These are phyloP conservation scores for Echium plantagineum DNA, from an alignment of 257 asterid genomes.

Conservation along the genomic window DNA sequence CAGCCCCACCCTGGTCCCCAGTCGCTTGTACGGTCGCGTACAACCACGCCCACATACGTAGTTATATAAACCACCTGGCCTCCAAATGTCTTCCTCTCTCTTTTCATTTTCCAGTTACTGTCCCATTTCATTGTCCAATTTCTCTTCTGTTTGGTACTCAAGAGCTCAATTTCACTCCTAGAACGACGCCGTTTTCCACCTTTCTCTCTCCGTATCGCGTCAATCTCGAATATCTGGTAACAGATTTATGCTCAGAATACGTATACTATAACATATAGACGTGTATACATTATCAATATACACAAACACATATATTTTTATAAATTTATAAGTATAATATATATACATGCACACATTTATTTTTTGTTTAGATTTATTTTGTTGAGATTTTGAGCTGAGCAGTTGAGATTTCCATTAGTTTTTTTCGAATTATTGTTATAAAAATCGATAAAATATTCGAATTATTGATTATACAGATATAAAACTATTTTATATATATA, in stretches of 20 bases:
- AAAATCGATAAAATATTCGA: no score
- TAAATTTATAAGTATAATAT: no score
- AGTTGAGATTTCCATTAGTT: not conserved
- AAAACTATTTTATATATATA: no score
- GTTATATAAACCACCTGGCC: not conserved
- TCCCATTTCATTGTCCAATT: no score
- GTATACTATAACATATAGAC: not conserved
- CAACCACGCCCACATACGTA: no score
- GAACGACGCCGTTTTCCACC: not conserved
- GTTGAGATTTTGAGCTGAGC: not conserved
- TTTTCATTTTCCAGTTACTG: no score
- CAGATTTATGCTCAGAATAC: not conserved
- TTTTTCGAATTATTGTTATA: no score
- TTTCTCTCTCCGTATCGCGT: not conserved
- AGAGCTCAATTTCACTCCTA: not conserved
- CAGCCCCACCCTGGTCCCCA: no score
- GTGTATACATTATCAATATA: not conserved
- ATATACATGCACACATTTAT: not conserved
- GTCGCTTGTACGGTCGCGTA: no score
- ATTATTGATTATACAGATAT: no score
- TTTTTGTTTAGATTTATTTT: not conserved
- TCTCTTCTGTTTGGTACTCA: not conserved
- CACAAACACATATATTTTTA: not conserved
- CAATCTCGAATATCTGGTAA: constrained; percentile 3
- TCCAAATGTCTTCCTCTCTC: not conserved